Conservation (phyloP, 306 rosid genomes). For the Dalbergia oliveri region DNA sequence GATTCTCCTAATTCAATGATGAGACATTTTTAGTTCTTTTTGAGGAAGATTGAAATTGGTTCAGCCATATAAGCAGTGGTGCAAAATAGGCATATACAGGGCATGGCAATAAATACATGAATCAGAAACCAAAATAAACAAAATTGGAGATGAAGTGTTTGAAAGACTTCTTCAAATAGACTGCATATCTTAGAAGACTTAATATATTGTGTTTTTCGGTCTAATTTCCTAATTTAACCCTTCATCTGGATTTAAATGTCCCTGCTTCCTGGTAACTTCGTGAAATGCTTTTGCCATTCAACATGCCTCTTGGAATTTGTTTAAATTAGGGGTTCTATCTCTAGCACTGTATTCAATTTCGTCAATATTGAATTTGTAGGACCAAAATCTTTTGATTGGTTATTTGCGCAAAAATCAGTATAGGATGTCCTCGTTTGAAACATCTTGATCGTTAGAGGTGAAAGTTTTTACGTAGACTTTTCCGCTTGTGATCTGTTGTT, state of each 20-base stretch:
- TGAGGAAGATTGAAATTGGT: constrained; percentile 21
- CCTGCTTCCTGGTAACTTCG: not conserved
- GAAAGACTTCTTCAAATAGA: constrained; percentile 12
- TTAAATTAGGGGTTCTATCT: constrained; percentile 22
- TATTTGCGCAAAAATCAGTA: not conserved
- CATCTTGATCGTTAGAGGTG: not conserved
- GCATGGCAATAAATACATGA: constrained; percentile 32
- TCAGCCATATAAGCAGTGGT: not conserved
- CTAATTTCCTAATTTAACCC: constrained; percentile 30
- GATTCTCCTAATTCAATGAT: constrained; percentile 27
- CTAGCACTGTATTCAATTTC: constrained; percentile 13
- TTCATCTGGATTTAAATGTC: too few relatives aligned
- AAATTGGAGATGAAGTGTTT: constrained; percentile 8
- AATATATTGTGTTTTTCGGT: not conserved
- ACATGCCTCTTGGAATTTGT: constrained; percentile 2
- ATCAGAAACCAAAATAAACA: constrained; percentile 9
- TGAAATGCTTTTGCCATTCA: constrained; percentile 7
- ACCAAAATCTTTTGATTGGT: constrained; percentile 4
- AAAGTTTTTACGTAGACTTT: not conserved
- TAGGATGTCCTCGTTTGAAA: constrained; percentile 29
- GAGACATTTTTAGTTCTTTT: constrained; percentile 1
- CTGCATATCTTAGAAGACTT: not conserved
- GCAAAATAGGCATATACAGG: not conserved
- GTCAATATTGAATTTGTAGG: constrained; percentile 20
- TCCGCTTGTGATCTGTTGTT: not conserved